A percentile compares a stretch with the other conserved stretches of the same genome.
These are phyloP conservation scores for Chaetomium globosum DNA, from an alignment of 2,329 filamentous ascomycete species.

Conservation along the genomic window DNA sequence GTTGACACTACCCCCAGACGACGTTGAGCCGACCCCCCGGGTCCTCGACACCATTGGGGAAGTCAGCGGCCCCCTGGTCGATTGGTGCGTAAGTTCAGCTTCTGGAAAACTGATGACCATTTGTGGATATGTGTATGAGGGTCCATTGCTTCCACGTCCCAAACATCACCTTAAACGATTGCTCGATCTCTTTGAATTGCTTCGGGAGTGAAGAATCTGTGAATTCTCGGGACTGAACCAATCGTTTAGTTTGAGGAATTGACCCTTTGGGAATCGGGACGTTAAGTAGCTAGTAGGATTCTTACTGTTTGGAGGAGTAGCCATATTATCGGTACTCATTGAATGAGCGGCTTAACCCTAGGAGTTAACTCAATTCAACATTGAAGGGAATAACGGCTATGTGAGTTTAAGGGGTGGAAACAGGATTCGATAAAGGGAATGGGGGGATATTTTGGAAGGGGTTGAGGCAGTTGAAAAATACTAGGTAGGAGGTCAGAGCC, in stretches of 20 bases:
- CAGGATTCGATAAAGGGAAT: neutral
- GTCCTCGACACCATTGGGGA: conserved; percentile 20
- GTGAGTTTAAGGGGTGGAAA: neutral
- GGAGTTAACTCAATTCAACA: neutral
- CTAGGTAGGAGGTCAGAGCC: neutral
- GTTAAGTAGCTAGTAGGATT: neutral
- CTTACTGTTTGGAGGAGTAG: neutral
- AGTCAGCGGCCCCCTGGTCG: conserved; percentile 22
- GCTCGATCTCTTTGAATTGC: conserved; percentile 29
- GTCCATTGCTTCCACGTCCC: conserved; percentile 24
- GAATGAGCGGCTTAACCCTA: neutral
- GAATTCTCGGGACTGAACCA: neutral
- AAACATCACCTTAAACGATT: conserved; percentile 28
- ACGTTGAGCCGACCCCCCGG: conserved; percentile 5
- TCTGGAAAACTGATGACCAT: neutral
- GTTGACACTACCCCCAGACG: neutral
- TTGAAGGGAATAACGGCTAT: neutral
- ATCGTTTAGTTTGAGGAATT: neutral
- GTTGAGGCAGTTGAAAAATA: neutral
- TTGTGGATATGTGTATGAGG: neutral
- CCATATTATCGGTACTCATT: neutral
- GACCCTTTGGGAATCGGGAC: neutral
- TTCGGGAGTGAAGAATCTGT: neutral
- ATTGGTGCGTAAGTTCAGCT: neutral
- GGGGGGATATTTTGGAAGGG: neutral